phyloP scores from a whole-genome alignment of 1,139 yeast genomes.

The Taphrina populina region DNA sequence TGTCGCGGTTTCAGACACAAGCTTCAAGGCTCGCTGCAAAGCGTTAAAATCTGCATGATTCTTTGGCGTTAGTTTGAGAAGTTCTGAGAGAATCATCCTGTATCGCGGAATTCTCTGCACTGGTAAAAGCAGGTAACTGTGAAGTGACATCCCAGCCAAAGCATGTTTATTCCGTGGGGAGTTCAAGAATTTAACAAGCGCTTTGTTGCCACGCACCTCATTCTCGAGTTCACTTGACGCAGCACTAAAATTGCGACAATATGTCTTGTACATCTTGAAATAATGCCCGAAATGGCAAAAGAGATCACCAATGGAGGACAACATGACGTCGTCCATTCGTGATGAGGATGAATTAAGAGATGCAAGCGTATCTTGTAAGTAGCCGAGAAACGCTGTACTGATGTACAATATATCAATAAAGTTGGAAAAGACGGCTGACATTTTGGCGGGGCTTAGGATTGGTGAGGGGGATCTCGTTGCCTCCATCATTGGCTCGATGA shows the following conservation, averaged over 20 bases:
- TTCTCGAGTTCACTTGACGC: conserved; percentile 9
- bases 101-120: conserved; percentile 28
- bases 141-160: conserved; percentile 11
- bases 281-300: conserved; percentile 19
- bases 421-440: conserved; percentile 28
- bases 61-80: conserved; percentile 13
- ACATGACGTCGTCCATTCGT: too few relatives aligned
- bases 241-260: conserved; percentile 28
- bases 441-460: conserved; percentile 8
- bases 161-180: not conserved
- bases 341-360: not conserved
- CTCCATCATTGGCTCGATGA: conserved; percentile 19
- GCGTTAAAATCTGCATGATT: conserved; percentile 5
- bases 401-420: conserved; percentile 25
- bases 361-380: conserved; percentile 5
- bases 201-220: conserved; percentile 7
- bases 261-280: conserved; percentile 24
- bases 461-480: not conserved
- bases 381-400: conserved; percentile 8
- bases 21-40: not conserved
- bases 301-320: conserved; percentile 19
- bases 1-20: conserved; percentile 9
- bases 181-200: conserved; percentile 1
- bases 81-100: conserved; percentile 6
- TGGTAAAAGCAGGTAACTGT: conserved; percentile 21